Percentiles rank a stretch among this genome's conserved stretches.
These are phyloP conservation scores for Populus nigra DNA, from an alignment of 345 rosid species.

Conservation along the genomic window DNA sequence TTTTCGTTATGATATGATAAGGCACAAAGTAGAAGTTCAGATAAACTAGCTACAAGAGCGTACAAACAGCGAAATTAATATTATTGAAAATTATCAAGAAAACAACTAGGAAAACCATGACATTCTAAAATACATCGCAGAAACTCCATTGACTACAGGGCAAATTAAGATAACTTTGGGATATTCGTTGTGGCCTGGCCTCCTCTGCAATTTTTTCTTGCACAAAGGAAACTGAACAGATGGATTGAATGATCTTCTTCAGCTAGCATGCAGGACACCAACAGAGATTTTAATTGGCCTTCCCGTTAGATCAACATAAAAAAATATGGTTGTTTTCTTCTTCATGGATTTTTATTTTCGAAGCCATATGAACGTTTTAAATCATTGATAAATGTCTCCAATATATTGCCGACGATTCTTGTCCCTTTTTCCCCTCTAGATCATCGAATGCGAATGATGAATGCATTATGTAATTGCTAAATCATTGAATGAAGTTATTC, in stretches of 20 bases:
- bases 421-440: not conserved
- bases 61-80: no score
- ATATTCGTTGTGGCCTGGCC: no score
- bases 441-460: not conserved
- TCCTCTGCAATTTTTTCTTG: not conserved
- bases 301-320: not conserved
- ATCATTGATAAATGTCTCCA: not conserved
- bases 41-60: no score
- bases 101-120: no score
- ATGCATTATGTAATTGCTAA: not conserved
- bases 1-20: no score
- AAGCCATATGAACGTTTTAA: not conserved
- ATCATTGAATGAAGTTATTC: not conserved
- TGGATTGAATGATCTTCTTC: no score
- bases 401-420: not conserved
- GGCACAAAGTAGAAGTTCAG: no score
- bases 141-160: no score
- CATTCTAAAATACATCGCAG: no score
- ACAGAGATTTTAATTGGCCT: not conserved
- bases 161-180: no score
- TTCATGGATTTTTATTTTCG: not conserved
- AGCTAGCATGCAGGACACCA: not conserved
- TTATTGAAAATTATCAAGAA: no score
- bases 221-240: not conserved
- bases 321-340: not conserved